Conservation (phyloP, 1,284 basidiomycete genomes). For the Boletus semigastroideus region DNA sequence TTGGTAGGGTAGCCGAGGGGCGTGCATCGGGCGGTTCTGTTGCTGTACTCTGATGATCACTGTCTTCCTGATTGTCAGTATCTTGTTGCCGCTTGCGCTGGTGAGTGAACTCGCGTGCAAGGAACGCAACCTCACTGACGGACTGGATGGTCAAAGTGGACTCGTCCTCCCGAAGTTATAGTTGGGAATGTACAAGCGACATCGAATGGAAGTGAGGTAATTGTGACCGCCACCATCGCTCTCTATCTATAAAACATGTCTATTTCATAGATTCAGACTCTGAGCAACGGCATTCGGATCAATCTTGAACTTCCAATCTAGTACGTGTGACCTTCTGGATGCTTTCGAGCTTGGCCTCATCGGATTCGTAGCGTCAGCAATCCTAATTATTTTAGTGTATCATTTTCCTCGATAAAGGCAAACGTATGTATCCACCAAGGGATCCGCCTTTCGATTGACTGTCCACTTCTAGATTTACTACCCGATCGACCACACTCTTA, state of each 20-base stretch:
- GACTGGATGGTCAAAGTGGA: conserved; percentile 54
- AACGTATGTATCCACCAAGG: conserved; percentile 40
- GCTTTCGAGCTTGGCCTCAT: conserved; percentile 10
- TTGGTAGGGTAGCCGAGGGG: conserved; percentile 51
- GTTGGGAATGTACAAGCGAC: conserved; percentile 55
- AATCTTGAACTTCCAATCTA: conserved; percentile 69
- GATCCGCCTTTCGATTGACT: conserved; percentile 2
- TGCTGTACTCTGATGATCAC: conserved; percentile 69
- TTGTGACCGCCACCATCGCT: conserved; percentile 15
- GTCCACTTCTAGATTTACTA: conserved; percentile 59
- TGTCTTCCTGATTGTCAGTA: conserved; percentile 64
- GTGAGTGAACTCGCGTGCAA: conserved; percentile 43
- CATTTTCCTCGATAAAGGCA: conserved; percentile 69
- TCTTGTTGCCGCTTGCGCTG: conserved; percentile 68
- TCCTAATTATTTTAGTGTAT: conserved; percentile 83
- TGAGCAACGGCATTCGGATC: conserved; percentile 52
- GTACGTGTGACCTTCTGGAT: conserved; percentile 39
- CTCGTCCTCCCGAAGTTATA: conserved; percentile 73
- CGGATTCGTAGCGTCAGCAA: conserved; percentile 63
- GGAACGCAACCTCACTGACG: conserved; percentile 9
- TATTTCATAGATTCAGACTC: conserved; percentile 38
- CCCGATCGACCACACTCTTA: conserved; percentile 62
- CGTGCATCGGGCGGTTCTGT: conserved; percentile 64
- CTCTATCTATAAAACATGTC: conserved; percentile 3
- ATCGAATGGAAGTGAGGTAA: conserved; percentile 43